Evolutionary conservation across 2,329 filamentous ascomycete genomes (phyloP), one percentile per base, ranked within the genome.

Genomic region (Diplodia corticola): DNA sequence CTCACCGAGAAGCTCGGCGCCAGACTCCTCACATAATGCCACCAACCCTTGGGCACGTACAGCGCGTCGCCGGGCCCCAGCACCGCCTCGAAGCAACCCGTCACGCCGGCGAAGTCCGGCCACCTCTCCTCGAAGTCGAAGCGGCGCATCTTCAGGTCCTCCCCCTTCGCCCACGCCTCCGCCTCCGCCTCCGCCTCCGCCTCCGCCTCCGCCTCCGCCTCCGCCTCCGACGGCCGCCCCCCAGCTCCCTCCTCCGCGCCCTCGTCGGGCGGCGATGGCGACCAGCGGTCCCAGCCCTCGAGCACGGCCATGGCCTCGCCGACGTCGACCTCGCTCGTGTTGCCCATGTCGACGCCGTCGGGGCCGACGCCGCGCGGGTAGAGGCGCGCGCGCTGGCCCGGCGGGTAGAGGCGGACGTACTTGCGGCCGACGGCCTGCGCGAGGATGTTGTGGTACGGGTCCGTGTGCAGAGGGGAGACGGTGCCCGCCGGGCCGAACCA

Each of bases 31-130:
- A 98, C 91, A 77, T 97, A 98, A 81, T 99, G 95, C 95, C 95
- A 99, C 94, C 95, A 99, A 0, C 94, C 95, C 5, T 92, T 84
- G 0, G 95, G 95, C 63, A 99, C 91, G 75, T 97, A 95, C 63
- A 99, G 76, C 69, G 88, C 90, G 63, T 99, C 93, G 0, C 94
- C 95, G 0, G 91, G 89, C 33, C 85, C 86, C 5, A 99, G 79
- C 1, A 98, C 84, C 65, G 89, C 89, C 73, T 99, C 95, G 37
- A 91, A 79, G 74, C 90, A 94, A 64, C 85, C 80, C 1, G 91
- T 82, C 0, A 83, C 76, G 57, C 76, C 76, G 59, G 76, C 76
- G 69, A 96, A 91, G 0, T 78, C 75, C 0, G 85, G 83, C 76
- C 82, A 88, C 10, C 53, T 37, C 10, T 68, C 44, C 24, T 77